Evolutionary conservation across 805 yeast species (phyloP).

Genomic region (Ogataea ganodermae): DNA sequence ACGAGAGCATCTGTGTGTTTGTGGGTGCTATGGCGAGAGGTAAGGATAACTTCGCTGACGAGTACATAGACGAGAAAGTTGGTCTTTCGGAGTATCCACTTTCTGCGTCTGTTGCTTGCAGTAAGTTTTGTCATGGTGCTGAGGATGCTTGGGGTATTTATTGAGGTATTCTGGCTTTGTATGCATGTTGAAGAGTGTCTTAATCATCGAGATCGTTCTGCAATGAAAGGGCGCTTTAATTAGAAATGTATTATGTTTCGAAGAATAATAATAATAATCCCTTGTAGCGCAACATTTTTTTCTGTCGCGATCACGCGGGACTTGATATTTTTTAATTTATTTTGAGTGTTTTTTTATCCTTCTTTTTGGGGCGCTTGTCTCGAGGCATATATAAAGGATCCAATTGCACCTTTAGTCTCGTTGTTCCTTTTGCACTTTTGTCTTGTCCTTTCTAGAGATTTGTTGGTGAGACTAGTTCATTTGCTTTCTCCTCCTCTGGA

Average conservation of each 20-base stretch:
- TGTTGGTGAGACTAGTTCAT: conserved; percentile 9
- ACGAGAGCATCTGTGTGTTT: conserved; percentile 95
- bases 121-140: conserved; percentile 97
- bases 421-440: not conserved
- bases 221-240: conserved; percentile 5
- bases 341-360: not conserved
- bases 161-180: conserved; percentile 3
- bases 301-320: conserved; percentile 4
- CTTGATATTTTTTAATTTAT: not conserved
- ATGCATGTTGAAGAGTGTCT: not conserved
- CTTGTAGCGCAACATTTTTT: not conserved
- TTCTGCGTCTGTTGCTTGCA: conserved; percentile 96
- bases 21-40: conserved; percentile 99
- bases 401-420: not conserved
- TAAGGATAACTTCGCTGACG: conserved; percentile 95
- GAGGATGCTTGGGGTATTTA: conserved; percentile 94
- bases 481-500: conserved; percentile 9
- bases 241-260: conserved; percentile 3
- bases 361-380: conserved; percentile 5
- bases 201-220: not conserved
- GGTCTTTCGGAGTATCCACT: conserved; percentile 95
- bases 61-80: conserved; percentile 92
- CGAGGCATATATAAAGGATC: not conserved
- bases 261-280: not conserved
- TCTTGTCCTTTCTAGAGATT: conserved; percentile 1